Base-by-base conservation (phyloP, 805 yeast species). In the Candida broadrunensis region DNA sequence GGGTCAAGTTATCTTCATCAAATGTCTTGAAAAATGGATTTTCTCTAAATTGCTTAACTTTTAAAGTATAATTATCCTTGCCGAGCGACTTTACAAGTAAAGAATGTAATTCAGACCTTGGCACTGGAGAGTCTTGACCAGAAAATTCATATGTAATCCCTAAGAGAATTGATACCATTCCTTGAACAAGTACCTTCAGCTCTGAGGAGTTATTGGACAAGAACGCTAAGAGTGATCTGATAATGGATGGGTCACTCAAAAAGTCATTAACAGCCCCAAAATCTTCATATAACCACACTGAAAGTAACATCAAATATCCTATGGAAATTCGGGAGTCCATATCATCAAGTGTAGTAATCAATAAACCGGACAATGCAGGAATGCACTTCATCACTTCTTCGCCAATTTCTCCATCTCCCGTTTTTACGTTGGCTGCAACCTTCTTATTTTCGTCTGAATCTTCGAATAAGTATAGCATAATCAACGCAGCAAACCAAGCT, bases 111-210 rank as follows among this genome's bases (percentile, higher is more conserved):
- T 80, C 84, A 1, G 58, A 58, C 46, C 98, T 66, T 1, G 81
- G 47, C 12, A 80, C 58, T 3, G 89, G 84, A 0, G 97, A 88
- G 2, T 63, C 62, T 14, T 63, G 64, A 4, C 81, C 59, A 13
- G 83, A 70, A 56, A 90, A 91, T 45, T 89, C 97, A 55, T 87
- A 93, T 1, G 81, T 72, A 2, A 85, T 71, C 29, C 97, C 97
- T 9, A 93, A 55, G 18, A 90, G 61, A 17, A 84, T 66, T 0
- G 87, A 72, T 3, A 83, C 74, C 73, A 89, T 68, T 1, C 96
- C 90, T 54, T 86, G 88, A 0, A 83, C 77, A 8, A 85, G 60
- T 4, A 71, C 65, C 3, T 78, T 65, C 36, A 58, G 55, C 43
- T 77, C 81, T 38, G 80, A 71, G 21, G 78, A 69, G 44, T 61